These are phyloP conservation scores for Aspergillus sergii DNA, from an alignment of 2,329 filamentous ascomycete genomes.

Conservation along the genomic window DNA sequence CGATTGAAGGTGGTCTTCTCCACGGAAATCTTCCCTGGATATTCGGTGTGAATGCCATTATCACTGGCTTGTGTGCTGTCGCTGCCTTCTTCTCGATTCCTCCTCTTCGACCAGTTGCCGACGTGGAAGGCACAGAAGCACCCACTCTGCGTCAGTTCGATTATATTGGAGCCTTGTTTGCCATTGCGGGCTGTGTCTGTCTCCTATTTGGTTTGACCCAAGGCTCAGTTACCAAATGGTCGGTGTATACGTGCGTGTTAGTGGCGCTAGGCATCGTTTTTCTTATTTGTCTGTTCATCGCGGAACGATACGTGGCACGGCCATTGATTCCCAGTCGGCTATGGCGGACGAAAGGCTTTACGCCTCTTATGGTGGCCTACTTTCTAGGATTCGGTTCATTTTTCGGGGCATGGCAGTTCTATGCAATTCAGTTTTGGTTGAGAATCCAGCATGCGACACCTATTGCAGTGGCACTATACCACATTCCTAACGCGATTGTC, in stretches of 20 bases:
- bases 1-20: conserved; percentile 47
- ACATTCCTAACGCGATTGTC: conserved; percentile 49
- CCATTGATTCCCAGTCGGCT: conserved; percentile 51
- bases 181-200: conserved; percentile 55
- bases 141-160: conserved; percentile 36
- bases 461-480: conserved; percentile 47
- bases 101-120: conserved; percentile 34
- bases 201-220: conserved; percentile 62
- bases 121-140: conserved; percentile 30
- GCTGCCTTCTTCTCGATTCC: conserved; percentile 47
- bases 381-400: conserved; percentile 51
- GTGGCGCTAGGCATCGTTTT: conserved; percentile 53
- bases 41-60: conserved; percentile 47
- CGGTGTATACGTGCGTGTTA: conserved; percentile 51
- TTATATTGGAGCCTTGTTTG: conserved; percentile 48
- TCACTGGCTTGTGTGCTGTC: conserved; percentile 38
- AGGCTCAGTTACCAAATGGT: conserved; percentile 53
- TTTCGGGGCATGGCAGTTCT: conserved; percentile 46
- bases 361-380: conserved; percentile 47
- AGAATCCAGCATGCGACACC: conserved; percentile 42
- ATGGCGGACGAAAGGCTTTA: conserved; percentile 49
- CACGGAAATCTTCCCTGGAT: conserved; percentile 46
- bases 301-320: conserved; percentile 46
- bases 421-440: conserved; percentile 45
- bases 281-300: conserved; percentile 49